phyloP scores from a whole-genome alignment of 768 basidiomycete genomes.

The Polyporus arcularius region DNA sequence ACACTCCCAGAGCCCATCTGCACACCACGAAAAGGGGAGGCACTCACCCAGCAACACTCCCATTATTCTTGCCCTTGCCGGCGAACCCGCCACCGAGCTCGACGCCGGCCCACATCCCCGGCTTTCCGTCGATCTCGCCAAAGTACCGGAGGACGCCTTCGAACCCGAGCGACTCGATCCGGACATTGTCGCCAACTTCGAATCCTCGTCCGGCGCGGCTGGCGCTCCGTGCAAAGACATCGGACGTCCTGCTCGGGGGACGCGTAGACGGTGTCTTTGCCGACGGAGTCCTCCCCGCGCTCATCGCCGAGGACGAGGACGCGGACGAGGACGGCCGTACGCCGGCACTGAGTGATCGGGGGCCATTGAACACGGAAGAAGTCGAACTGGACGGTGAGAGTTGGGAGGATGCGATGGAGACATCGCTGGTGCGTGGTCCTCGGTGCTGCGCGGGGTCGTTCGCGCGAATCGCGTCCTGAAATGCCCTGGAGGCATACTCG shows the following conservation, averaged over 20 bases:
- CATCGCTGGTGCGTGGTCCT: slow-evolving; percentile 38
- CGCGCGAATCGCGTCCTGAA: slow-evolving; percentile 76
- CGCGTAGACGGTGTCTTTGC: slow-evolving; percentile 55
- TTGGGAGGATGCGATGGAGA: slow-evolving; percentile 37
- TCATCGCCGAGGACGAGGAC: slow-evolving; percentile 50
- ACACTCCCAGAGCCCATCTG: neutral
- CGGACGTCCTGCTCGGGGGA: slow-evolving; percentile 69
- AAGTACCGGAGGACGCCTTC: slow-evolving; percentile 82
- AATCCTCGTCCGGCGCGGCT: slow-evolving; percentile 51
- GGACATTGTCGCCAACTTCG: slow-evolving; percentile 78
- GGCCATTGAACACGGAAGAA: slow-evolving; percentile 42
- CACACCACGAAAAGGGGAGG: neutral
- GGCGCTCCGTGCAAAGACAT: slow-evolving; percentile 48
- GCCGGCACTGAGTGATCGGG: slow-evolving; percentile 42
- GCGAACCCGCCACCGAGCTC: slow-evolving; percentile 83
- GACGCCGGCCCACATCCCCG: slow-evolving; percentile 91
- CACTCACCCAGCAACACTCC: slow-evolving; percentile 83
- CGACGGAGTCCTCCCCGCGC: slow-evolving; percentile 28
- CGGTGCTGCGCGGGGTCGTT: slow-evolving; percentile 80
- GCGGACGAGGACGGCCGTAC: slow-evolving; percentile 64
- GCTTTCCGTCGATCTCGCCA: slow-evolving; percentile 87
- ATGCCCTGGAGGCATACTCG: slow-evolving; percentile 69
- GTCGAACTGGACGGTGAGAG: slow-evolving; percentile 51
- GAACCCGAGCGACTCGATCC: slow-evolving; percentile 85
- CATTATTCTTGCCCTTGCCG: slow-evolving; percentile 96